phyloP scores from a whole-genome alignment of 768 basidiomycete species.

The Krasilnikovozyma curviuscula region DNA sequence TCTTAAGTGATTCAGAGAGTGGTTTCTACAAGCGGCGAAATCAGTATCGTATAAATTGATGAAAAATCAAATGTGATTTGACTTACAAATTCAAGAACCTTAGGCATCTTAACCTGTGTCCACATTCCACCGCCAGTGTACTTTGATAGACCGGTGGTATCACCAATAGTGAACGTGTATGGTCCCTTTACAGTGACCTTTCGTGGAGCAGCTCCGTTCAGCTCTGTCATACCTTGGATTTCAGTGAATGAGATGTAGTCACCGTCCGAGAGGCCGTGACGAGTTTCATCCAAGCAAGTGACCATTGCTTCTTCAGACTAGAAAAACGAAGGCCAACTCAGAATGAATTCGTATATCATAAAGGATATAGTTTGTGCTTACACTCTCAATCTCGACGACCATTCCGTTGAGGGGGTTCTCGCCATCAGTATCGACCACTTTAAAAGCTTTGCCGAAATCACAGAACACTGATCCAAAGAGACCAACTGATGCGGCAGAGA shows the following conservation, averaged over 20 bases:
- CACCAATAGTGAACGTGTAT: slow-evolving; percentile 90
- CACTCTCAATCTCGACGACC: slow-evolving; percentile 86
- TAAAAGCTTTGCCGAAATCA: slow-evolving; percentile 87
- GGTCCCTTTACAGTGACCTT: slow-evolving; percentile 89
- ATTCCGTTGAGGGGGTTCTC: slow-evolving; percentile 84
- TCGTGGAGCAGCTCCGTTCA: slow-evolving; percentile 77
- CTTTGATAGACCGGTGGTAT: slow-evolving; percentile 53
- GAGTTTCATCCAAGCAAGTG: slow-evolving; percentile 87
- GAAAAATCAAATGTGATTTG: background rate
- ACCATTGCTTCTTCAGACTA: slow-evolving; percentile 80
- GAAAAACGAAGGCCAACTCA: background rate
- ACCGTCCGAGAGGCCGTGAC: slow-evolving; percentile 96
- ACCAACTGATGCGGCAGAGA: slow-evolving; percentile 74
- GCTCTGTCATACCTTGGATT: slow-evolving; percentile 79
- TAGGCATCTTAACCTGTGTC: slow-evolving; percentile 98
- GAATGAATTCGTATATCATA: background rate
- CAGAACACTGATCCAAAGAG: slow-evolving; percentile 90
- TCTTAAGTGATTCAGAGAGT: slow-evolving; percentile 57
- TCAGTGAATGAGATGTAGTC: slow-evolving; percentile 94
- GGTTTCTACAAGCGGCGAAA: slow-evolving; percentile 49
- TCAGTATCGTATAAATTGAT: background rate
- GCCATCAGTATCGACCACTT: slow-evolving; percentile 93
- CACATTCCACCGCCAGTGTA: slow-evolving; percentile 85
- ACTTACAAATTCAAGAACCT: slow-evolving; percentile 69
- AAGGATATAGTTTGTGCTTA: slow-evolving; percentile 18